These are phyloP conservation scores for Blastobotrys apis DNA, from an alignment of 1,139 yeast species.

Conservation along the genomic window DNA sequence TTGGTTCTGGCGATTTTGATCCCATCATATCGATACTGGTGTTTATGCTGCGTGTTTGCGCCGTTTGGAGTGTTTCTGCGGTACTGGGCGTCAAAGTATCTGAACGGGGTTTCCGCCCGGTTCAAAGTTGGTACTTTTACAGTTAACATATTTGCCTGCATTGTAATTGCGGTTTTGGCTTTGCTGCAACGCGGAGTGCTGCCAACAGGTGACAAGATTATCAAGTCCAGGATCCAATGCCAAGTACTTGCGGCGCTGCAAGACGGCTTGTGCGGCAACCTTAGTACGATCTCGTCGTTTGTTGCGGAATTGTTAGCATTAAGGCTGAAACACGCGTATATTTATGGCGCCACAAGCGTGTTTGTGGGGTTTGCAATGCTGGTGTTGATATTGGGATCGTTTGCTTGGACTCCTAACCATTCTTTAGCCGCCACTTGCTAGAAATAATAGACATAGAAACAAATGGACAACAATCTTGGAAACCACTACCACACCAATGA, in stretches of 20 bases:
- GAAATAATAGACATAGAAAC: too few relatives aligned
- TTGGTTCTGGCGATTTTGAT: conserved; percentile 41
- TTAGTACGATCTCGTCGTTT: conserved; percentile 77
- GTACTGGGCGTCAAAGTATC: conserved; percentile 47
- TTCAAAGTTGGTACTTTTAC: conserved; percentile 74
- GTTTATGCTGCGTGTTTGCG: conserved; percentile 53
- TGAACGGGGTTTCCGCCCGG: conserved; percentile 38
- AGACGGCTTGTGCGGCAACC: conserved; percentile 72
- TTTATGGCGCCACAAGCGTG: conserved; percentile 41
- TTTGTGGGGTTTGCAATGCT: conserved; percentile 37
- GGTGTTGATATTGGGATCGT: conserved; percentile 46
- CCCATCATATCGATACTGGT: conserved; percentile 57
- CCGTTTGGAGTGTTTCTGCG: conserved; percentile 65
- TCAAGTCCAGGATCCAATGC: conserved; percentile 39
- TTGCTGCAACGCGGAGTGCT: conserved; percentile 47
- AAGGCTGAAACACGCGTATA: conserved; percentile 33
- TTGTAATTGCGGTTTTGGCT: conserved; percentile 52
- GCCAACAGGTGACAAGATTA: conserved; percentile 24
- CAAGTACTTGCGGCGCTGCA: conserved; percentile 54
- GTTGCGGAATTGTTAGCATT: conserved; percentile 57
- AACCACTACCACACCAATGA: too few relatives aligned
- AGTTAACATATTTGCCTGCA: conserved; percentile 60
- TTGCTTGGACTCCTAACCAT: conserved; percentile 45
- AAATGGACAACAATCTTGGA: too few relatives aligned
- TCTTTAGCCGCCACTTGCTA: conserved; percentile 32